phyloP scores from a whole-genome alignment of 805 yeast genomes.

The Cyberlindnera misumaiensis region DNA sequence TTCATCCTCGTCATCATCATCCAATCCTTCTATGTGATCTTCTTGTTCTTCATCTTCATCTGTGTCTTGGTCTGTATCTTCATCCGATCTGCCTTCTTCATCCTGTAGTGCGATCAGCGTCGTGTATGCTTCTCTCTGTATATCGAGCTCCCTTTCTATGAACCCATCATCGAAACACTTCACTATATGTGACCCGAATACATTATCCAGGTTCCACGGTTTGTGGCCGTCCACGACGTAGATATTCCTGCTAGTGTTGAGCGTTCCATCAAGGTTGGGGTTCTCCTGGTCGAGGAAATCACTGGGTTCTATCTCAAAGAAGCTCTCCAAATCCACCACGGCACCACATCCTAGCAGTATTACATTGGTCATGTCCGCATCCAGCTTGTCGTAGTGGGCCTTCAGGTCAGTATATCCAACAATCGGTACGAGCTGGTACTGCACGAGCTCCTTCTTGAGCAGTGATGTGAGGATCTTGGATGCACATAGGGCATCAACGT shows the following conservation, averaged over 20 bases:
- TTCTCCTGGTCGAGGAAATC: conserved; percentile 34
- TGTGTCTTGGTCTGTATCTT: conserved; percentile 26
- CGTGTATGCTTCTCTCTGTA: conserved; percentile 58
- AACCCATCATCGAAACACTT: conserved; percentile 85
- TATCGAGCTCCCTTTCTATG: conserved; percentile 48
- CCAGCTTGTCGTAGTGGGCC: conserved; percentile 54
- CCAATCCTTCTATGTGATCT: conserved; percentile 15
- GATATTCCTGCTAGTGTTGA: conserved; percentile 46
- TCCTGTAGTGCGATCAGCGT: conserved; percentile 38
- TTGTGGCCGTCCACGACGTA: conserved; percentile 88
- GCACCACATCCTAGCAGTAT: conserved; percentile 91
- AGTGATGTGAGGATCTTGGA: conserved; percentile 66
- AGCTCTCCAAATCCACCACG: conserved; percentile 74
- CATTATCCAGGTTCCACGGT: conserved; percentile 94
- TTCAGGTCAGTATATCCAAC: conserved; percentile 83
- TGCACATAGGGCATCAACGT: conserved; percentile 88
- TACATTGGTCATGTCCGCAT: conserved; percentile 68
- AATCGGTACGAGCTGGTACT: conserved; percentile 85
- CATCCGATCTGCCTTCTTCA: conserved; percentile 30
- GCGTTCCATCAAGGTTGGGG: conserved; percentile 22
- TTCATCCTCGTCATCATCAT: conserved; percentile 24
- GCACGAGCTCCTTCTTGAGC: conserved; percentile 75
- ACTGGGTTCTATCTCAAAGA: conserved; percentile 55
- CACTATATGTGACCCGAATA: conserved; percentile 75
- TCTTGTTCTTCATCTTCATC: conserved; percentile 26